Evolutionary conservation across 164 flowering plant genomes (phyloP), one percentile per base, ranked within the genome.

Genomic region (Echeveria elegans): DNA sequence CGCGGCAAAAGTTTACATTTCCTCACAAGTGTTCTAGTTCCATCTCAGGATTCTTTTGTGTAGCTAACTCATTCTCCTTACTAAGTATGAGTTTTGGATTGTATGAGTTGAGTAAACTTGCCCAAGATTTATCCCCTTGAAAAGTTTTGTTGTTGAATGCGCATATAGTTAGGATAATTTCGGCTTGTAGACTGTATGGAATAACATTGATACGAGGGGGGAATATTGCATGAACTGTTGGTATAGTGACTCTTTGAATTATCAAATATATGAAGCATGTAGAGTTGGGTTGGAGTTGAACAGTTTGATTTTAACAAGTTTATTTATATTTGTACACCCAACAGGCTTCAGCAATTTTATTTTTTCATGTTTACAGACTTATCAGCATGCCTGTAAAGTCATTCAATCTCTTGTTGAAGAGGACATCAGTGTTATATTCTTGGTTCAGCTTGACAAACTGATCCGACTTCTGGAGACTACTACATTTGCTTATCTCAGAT

Each of bases 381-480:
- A 94, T 78, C 86, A 89, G 72, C 99, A 91, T 76, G 94, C 96
- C 19, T 87, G 94, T 77, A 68, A 80, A 65, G 91, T 94, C 67
- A 88, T 94, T 67, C 96, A 87, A 75, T 86, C 96, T 62, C 74
- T 94, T 70, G 86, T 74, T 63, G 99, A 94, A 82, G 96, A 91
- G 74, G 97, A 94, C 73, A 89, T 91, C 63, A 89, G 83, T 68
- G 90, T 91, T 64, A 89, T 88, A 75, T 91, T 89, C 70, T 82
- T 94, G 80, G 96, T 94, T 48, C 95, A 91, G 79, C 81, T 94
- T 72, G 97, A 94, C 82, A 94, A 91, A 75, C 75, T 94, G 84
- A 84, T 91, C 67, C 92, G 89, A 65, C 74, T 94, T 69, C 80
- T 94, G 72, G 99, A 94, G 85, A 94, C 99, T 70, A 97, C 99